A percentile compares a stretch with the other conserved stretches of the same genome.
These are phyloP conservation scores for Cyberlindnera sargentensis DNA, from an alignment of 805 yeast species.

Conservation along the genomic window DNA sequence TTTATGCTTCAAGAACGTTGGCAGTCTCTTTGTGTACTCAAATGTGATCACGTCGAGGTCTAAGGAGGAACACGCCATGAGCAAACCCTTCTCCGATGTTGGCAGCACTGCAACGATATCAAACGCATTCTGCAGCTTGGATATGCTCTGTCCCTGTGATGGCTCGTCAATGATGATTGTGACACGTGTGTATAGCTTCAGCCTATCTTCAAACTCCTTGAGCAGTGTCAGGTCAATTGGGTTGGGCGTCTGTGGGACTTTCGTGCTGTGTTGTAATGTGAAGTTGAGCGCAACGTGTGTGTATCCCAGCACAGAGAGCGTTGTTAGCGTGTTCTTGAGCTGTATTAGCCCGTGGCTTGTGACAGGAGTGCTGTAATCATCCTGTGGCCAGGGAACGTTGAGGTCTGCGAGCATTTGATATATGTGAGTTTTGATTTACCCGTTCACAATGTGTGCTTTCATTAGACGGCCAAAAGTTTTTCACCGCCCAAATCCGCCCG, in stretches of 20 bases:
- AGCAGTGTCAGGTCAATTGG: slow-evolving; percentile 34
- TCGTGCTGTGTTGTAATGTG: slow-evolving; percentile 26
- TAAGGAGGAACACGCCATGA: slow-evolving; percentile 62
- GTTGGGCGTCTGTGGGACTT: slow-evolving; percentile 18
- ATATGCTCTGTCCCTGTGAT: slow-evolving; percentile 55
- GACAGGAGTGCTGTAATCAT: slow-evolving; percentile 37
- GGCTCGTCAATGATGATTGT: slow-evolving; percentile 77
- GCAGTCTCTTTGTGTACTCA: slow-evolving; percentile 55
- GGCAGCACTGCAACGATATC: slow-evolving; percentile 85
- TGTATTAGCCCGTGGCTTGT: slow-evolving; percentile 34
- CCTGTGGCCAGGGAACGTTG: slow-evolving; percentile 68
- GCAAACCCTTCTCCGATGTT: slow-evolving; percentile 66
- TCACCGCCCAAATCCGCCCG: neutral
- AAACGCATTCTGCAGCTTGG: slow-evolving; percentile 41
- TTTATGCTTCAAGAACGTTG: slow-evolving; percentile 76
- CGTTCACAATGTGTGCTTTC: neutral
- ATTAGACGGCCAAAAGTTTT: neutral
- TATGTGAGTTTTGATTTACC: neutral
- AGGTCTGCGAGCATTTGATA: slow-evolving; percentile 40
- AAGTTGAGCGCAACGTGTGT: slow-evolving; percentile 73
- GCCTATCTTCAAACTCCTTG: slow-evolving; percentile 22
- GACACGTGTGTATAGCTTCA: slow-evolving; percentile 58
- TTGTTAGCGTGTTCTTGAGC: slow-evolving; percentile 43
- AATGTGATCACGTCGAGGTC: slow-evolving; percentile 81
- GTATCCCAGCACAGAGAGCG: slow-evolving; percentile 58